These are phyloP conservation scores for Fusarium longipes DNA, from an alignment of 2,329 filamentous ascomycete genomes.

Conservation along the genomic window DNA sequence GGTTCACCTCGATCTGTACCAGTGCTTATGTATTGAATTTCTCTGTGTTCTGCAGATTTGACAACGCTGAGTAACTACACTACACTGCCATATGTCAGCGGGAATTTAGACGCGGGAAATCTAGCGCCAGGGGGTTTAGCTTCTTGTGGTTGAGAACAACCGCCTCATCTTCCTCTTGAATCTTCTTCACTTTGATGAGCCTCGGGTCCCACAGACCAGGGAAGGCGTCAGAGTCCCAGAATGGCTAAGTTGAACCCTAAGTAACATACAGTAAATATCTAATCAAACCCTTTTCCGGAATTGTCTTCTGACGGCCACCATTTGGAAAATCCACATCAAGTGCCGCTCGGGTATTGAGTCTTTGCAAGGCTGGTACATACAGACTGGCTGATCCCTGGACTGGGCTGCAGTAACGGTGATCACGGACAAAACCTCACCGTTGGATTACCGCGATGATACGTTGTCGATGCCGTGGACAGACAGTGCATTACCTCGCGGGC, in stretches of 20 bases:
- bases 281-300: conserved; percentile 7
- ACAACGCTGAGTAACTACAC: conserved; percentile 16
- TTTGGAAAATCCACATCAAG: conserved; percentile 3
- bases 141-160: conserved; percentile 5
- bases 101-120: conserved; percentile 11
- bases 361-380: conserved; percentile 22
- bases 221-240: not conserved
- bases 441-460: conserved; percentile 15
- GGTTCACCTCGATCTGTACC: not conserved
- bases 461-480: conserved; percentile 30
- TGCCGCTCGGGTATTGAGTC: conserved; percentile 4
- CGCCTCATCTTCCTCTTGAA: not conserved
- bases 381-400: conserved; percentile 11
- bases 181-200: not conserved
- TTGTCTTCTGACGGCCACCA: conserved; percentile 17
- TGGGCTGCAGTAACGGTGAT: conserved; percentile 22
- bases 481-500: conserved; percentile 11
- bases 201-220: conserved; percentile 16
- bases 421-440: conserved; percentile 14
- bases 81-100: conserved; percentile 27
- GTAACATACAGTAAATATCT: not conserved
- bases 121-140: conserved; percentile 8
- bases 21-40: not conserved
- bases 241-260: conserved; percentile 12
- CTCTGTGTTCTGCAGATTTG: not conserved